A percentile compares a stretch with the other conserved stretches of the same genome.
phyloP scores from a whole-genome alignment of 139 green algal species.

The Chloropicon primus region DNA sequence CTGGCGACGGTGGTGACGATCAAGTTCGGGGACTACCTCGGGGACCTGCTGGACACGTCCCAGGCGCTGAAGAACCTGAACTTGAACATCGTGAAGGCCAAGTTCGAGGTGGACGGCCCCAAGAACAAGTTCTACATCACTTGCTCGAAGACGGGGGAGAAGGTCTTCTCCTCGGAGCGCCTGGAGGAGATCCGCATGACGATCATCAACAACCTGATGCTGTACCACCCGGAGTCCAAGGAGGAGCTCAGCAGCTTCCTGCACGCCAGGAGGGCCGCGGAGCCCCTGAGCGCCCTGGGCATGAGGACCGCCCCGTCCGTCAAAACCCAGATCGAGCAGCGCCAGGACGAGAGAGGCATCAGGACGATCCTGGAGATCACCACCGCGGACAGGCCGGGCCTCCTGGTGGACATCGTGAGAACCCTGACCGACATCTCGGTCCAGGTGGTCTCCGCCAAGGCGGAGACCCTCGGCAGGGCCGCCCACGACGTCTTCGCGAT shows the following conservation, averaged over 20 bases:
- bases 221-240: constrained; percentile 63
- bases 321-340: constrained; percentile 10
- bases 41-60: constrained; percentile 78
- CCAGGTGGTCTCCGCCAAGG: constrained; percentile 84
- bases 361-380: constrained; percentile 36
- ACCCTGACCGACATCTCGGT: constrained; percentile 86
- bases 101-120: constrained; percentile 28
- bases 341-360: constrained; percentile 11
- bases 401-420: constrained; percentile 54
- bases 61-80: constrained; percentile 67
- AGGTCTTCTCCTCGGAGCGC: constrained; percentile 60
- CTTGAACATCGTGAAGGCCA: constrained; percentile 76
- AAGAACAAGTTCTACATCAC: constrained; percentile 79
- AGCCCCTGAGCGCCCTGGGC: not conserved
- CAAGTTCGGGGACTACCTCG: constrained; percentile 59
- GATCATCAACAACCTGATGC: constrained; percentile 67
- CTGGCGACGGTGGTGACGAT: constrained; percentile 76
- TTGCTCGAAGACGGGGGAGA: constrained; percentile 49
- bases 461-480: constrained; percentile 31
- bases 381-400: constrained; percentile 50
- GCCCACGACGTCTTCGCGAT: constrained; percentile 77
- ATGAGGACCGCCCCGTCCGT: constrained; percentile 2
- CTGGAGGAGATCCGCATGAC: constrained; percentile 85
- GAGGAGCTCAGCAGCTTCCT: constrained; percentile 22
- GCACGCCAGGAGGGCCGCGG: not conserved